These are phyloP conservation scores for Citrus hindsii DNA, from an alignment of 345 rosid genomes.

Conservation along the genomic window DNA sequence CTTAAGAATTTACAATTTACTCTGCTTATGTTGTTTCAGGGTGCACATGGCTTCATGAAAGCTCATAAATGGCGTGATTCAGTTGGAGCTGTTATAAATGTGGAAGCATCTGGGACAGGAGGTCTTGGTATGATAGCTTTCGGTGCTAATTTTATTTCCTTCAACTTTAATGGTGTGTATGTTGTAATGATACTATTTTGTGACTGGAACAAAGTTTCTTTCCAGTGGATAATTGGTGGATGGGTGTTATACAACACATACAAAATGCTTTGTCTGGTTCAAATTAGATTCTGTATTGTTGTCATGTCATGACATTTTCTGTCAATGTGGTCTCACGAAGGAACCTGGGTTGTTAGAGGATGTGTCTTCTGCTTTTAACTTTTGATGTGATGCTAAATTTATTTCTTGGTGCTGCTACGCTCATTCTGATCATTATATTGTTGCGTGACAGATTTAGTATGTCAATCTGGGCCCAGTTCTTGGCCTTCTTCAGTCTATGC, in stretches of 20 bases:
- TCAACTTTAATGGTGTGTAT: background rate
- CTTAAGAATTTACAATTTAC: conserved; percentile 5
- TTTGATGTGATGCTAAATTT: background rate
- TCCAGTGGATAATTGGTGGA: background rate
- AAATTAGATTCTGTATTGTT: background rate
- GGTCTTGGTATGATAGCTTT: conserved; percentile 68
- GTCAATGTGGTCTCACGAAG: background rate
- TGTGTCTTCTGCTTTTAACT: background rate
- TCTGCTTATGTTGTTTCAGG: conserved; percentile 51
- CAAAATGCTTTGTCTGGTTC: background rate
- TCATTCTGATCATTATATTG: conserved; percentile 8
- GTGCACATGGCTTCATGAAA: conserved; percentile 93
- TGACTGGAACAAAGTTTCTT: background rate
- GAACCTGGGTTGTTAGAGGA: background rate
- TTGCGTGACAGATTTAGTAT: conserved; percentile 69
- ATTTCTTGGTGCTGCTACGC: background rate
- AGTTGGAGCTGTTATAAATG: conserved; percentile 85
- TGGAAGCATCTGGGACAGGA: conserved; percentile 97
- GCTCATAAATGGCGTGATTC: conserved; percentile 78
- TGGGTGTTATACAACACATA: background rate
- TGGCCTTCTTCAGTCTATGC: conserved; percentile 90
- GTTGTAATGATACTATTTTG: background rate
- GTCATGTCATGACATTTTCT: background rate
- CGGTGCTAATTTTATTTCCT: background rate
- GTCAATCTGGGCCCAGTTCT: conserved; percentile 97